Evolutionary conservation across 768 basidiomycete species (phyloP).

Genomic region (Leccinum sublutescens): DNA sequence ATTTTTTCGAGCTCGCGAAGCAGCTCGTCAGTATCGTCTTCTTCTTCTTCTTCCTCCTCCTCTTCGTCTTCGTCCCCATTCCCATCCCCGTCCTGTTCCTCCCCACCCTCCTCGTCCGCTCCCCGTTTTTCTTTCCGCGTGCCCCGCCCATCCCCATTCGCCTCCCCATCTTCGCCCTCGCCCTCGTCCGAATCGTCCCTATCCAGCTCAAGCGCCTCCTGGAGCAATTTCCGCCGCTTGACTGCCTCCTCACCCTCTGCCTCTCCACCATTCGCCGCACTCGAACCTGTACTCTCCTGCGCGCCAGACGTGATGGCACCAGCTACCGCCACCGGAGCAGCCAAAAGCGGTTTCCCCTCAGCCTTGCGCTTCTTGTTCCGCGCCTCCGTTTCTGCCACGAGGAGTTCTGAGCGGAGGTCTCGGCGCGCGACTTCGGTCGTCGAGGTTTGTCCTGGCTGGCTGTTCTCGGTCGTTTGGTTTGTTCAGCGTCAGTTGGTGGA

Average conservation of each 20-base stretch:
- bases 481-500: background rate
- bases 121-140: conserved; percentile 20
- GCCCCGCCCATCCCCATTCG: conserved; percentile 52
- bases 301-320: background rate
- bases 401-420: conserved; percentile 81
- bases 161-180: conserved; percentile 42
- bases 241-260: conserved; percentile 64
- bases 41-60: conserved; percentile 53
- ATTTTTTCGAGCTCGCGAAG: conserved; percentile 98
- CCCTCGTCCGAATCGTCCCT: conserved; percentile 86
- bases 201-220: conserved; percentile 85
- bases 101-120: conserved; percentile 75
- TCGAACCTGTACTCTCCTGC: background rate
- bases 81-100: conserved; percentile 51
- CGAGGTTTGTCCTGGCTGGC: conserved; percentile 90
- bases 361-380: conserved; percentile 91
- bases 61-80: conserved; percentile 53
- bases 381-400: conserved; percentile 84
- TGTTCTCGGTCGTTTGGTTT: conserved; percentile 21
- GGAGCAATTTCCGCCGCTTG: conserved; percentile 85
- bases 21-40: conserved; percentile 76
- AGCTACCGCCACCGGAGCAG: conserved; percentile 30
- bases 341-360: conserved; percentile 53
- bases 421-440: conserved; percentile 68
- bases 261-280: conserved; percentile 37